Evolutionary conservation across 2,329 filamentous ascomycete species (phyloP).

Genomic region (Chrysoporthe puriensis): DNA sequence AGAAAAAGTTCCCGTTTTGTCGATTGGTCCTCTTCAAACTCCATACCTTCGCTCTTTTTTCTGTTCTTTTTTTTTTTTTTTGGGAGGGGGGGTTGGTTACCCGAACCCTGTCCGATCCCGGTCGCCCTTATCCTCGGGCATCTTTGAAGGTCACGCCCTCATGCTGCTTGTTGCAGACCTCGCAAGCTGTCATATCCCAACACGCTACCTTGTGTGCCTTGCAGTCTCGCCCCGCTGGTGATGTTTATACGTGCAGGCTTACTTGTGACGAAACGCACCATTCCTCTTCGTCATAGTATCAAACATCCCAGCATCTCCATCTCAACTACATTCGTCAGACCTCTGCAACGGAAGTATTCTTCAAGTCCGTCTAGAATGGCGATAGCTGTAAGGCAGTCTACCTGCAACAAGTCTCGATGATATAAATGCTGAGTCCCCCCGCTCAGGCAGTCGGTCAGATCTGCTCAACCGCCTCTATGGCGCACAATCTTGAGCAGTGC

Average conservation of each 20-base stretch:
- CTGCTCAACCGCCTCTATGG: slow-evolving; percentile 79
- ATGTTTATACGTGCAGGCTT: neutral
- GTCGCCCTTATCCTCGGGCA: slow-evolving; percentile 5
- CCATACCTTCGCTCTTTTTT: too few species aligned
- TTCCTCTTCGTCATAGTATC: neutral
- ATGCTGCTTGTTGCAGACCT: neutral
- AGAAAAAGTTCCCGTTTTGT: too few species aligned
- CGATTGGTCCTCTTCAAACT: too few species aligned
- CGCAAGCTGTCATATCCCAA: neutral
- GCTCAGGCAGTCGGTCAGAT: slow-evolving; percentile 83
- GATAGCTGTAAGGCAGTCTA: neutral
- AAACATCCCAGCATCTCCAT: neutral
- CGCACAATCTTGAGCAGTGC: slow-evolving; percentile 80
- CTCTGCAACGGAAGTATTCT: neutral
- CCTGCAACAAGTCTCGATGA: neutral
- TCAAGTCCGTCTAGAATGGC: slow-evolving; percentile 4
- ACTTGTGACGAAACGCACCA: neutral
- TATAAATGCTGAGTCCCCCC: neutral
- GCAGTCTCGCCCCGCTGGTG: neutral
- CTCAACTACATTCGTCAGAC: neutral
- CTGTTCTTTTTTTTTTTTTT: too few species aligned
- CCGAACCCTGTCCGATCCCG: slow-evolving; percentile 15
- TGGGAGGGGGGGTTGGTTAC: neutral
- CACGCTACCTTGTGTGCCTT: neutral
- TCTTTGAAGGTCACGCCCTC: neutral